Conservation (phyloP, 805 yeast genomes). For the Saccharomycopsis sp. region DNA sequence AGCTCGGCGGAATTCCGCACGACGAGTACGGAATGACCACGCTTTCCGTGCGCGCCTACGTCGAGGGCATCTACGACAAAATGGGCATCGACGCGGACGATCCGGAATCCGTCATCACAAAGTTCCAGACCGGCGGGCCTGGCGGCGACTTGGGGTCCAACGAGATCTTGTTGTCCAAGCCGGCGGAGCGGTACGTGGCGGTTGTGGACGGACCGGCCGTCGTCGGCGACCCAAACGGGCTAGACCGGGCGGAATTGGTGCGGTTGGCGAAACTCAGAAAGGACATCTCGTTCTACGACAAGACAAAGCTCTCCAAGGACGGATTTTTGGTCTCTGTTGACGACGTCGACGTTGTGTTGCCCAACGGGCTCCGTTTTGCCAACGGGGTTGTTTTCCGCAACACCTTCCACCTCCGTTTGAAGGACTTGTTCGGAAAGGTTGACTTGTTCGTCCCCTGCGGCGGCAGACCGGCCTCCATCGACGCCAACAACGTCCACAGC, state of each 20-base stretch:
- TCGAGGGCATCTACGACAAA: constrained; percentile 80
- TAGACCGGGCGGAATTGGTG: constrained; percentile 69
- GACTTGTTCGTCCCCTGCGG: constrained; percentile 97
- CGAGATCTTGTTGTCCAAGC: constrained; percentile 78
- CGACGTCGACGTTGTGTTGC: constrained; percentile 71
- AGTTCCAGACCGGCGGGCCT: constrained; percentile 98
- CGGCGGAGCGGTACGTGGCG: constrained; percentile 75
- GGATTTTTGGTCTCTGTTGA: constrained; percentile 86
- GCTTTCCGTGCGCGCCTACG: constrained; percentile 85
- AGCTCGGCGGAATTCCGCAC: constrained; percentile 95
- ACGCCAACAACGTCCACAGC: constrained; percentile 68
- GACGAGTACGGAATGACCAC: constrained; percentile 98
- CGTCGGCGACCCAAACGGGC: constrained; percentile 83
- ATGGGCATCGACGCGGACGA: constrained; percentile 50
- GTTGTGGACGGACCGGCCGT: constrained; percentile 96
- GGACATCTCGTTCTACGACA: constrained; percentile 67
- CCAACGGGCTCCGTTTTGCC: constrained; percentile 64
- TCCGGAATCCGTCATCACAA: constrained; percentile 51
- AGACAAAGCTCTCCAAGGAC: constrained; percentile 52
- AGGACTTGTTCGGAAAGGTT: constrained; percentile 55
- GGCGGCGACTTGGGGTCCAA: constrained; percentile 97
- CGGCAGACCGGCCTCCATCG: constrained; percentile 96
- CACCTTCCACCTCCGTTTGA: constrained; percentile 71
- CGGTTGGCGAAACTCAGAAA: constrained; percentile 72
- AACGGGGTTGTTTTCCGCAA: constrained; percentile 90